Evolutionary conservation across 345 rosid species (phyloP).

Genomic region (Populus davidiana): DNA sequence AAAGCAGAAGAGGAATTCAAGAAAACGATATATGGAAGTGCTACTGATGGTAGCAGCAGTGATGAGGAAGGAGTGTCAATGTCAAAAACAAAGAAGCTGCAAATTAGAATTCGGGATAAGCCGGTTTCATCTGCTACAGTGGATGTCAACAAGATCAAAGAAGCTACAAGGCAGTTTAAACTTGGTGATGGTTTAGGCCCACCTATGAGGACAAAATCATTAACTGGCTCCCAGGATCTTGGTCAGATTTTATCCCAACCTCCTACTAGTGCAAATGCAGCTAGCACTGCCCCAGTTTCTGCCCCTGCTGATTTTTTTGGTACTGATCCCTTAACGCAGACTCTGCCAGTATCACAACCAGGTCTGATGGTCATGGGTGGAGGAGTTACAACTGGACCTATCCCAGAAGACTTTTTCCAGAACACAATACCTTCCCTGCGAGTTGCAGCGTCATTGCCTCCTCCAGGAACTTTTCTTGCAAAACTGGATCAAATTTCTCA

Average conservation of each 20-base stretch:
- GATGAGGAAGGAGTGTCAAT: conserved; percentile 79
- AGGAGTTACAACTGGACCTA: conserved; percentile 59
- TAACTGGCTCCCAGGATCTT: conserved; percentile 59
- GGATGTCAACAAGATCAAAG: conserved; percentile 92
- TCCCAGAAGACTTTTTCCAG: conserved; percentile 95
- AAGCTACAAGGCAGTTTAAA: conserved; percentile 79
- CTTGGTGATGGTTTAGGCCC: conserved; percentile 83
- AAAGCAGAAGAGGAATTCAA: conserved; percentile 98
- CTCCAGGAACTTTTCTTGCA: conserved; percentile 81
- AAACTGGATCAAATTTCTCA: conserved; percentile 63
- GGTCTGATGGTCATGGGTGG: conserved; percentile 41
- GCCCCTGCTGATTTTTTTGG: conserved; percentile 69
- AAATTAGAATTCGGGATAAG: conserved; percentile 88
- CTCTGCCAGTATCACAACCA: conserved; percentile 49
- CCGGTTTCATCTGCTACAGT: conserved; percentile 65
- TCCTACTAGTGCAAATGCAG: conserved; percentile 27
- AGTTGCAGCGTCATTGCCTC: conserved; percentile 78
- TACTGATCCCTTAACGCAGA: conserved; percentile 47
- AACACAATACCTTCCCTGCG: conserved; percentile 85
- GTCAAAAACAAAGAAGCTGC: conserved; percentile 63
- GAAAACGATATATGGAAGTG: conserved; percentile 78
- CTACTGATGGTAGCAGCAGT: conserved; percentile 88
- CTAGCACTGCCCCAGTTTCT: conserved; percentile 46
- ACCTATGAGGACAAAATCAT: conserved; percentile 66
- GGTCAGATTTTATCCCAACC: conserved; percentile 54